These are phyloP conservation scores for Colletotrichum magnum DNA, from an alignment of 2,329 filamentous ascomycete genomes.

Conservation along the genomic window DNA sequence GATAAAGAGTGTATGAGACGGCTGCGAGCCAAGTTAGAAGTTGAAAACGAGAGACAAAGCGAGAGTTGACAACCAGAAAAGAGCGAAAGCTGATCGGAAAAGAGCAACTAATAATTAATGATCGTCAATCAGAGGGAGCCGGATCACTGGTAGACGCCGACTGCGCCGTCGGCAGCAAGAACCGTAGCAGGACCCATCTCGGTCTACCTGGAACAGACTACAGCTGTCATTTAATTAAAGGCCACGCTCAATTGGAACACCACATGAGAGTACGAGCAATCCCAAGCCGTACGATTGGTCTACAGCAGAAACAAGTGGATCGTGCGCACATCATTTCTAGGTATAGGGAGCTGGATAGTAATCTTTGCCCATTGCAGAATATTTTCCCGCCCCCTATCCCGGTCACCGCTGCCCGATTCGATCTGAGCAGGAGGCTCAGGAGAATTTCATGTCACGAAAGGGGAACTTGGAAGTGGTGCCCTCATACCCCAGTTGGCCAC, in stretches of 20 bases:
- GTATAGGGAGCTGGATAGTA: not conserved
- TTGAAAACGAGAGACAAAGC: conserved; percentile 7
- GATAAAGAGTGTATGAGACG: not conserved
- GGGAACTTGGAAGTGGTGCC: too few species aligned
- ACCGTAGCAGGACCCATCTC: not conserved
- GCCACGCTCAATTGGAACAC: not conserved
- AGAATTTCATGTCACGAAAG: too few species aligned
- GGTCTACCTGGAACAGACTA: conserved; percentile 25
- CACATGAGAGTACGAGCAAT: not conserved
- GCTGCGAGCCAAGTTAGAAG: not conserved
- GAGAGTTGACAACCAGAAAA: conserved; percentile 12
- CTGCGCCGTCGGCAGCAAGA: too few species aligned
- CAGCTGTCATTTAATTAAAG: conserved; percentile 25
- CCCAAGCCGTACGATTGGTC: conserved; percentile 9
- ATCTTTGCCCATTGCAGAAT: not conserved
- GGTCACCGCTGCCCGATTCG: conserved; percentile 5
- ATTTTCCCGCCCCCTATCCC: not conserved
- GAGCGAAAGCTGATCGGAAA: not conserved
- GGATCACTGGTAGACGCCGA: not conserved
- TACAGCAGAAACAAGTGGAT: not conserved
- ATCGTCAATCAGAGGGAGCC: not conserved
- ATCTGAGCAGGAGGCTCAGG: too few species aligned
- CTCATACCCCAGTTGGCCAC: too few species aligned
- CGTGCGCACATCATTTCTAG: conserved; percentile 9
- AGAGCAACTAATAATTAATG: not conserved